These are phyloP conservation scores for Prunus davidiana DNA, from an alignment of 306 rosid genomes.

Conservation along the genomic window DNA sequence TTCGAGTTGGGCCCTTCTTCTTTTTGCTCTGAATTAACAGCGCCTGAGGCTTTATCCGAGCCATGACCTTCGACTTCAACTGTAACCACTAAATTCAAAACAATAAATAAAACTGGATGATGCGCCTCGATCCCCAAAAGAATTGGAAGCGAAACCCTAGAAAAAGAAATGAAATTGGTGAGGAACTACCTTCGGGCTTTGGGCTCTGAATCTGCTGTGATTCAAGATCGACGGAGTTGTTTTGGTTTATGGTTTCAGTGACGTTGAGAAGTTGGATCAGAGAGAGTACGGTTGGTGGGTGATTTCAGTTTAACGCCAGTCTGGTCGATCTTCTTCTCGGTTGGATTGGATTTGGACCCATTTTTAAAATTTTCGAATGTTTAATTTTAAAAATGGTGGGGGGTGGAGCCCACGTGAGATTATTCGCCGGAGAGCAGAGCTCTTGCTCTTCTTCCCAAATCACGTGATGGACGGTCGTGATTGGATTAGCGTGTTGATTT, in stretches of 20 bases:
- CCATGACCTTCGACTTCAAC: constrained; percentile 26
- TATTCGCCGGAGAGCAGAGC: not conserved
- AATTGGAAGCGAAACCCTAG: not conserved
- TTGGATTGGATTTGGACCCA: not conserved
- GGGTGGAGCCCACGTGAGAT: constrained; percentile 22
- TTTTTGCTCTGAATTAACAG: constrained; percentile 38
- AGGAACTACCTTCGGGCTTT: not conserved
- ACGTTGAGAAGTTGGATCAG: not conserved
- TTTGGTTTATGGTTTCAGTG: not conserved
- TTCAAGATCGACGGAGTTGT: not conserved
- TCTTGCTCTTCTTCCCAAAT: too few species aligned
- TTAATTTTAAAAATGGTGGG: constrained; percentile 20
- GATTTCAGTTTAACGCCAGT: not conserved
- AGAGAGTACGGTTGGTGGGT: not conserved
- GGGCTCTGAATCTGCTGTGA: not conserved
- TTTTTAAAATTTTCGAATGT: not conserved
- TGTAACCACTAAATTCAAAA: not conserved
- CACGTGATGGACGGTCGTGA: not conserved
- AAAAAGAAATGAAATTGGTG: not conserved
- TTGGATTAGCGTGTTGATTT: not conserved
- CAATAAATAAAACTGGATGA: not conserved
- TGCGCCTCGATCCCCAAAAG: constrained; percentile 11
- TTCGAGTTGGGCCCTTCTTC: constrained; percentile 43
- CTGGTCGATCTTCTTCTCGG: not conserved
- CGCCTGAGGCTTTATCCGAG: constrained; percentile 43